phyloP scores from a whole-genome alignment of 225 moss, liverwort and hornwort species.

The Physcomitrium patens region DNA sequence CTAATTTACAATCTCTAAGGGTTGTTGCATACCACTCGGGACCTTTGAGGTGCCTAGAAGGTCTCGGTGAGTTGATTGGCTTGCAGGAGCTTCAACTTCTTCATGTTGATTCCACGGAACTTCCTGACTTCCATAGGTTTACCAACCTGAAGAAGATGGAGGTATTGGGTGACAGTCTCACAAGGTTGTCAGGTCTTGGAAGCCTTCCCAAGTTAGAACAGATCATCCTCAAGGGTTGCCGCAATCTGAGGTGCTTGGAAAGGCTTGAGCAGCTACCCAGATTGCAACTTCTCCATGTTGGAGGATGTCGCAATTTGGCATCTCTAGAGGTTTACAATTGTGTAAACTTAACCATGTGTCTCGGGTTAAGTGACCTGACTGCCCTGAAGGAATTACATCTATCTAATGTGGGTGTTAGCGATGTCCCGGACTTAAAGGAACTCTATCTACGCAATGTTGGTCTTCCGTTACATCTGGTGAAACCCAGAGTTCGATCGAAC shows the following conservation, averaged over 20 bases:
- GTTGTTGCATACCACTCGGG: neutral
- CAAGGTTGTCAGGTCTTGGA: neutral
- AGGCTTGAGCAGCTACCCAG: neutral
- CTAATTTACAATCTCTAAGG: neutral
- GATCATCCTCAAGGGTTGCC: constrained; percentile 4
- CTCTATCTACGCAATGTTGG: neutral
- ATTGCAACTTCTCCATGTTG: constrained; percentile 12
- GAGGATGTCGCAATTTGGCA: neutral
- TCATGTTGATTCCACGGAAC: neutral
- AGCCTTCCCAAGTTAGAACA: neutral
- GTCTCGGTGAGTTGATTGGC: neutral
- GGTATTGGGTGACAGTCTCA: neutral
- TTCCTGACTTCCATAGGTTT: neutral
- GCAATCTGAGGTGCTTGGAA: neutral
- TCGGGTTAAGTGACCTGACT: constrained; percentile 14
- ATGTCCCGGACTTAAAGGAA: neutral
- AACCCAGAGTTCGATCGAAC: neutral
- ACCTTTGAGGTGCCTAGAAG: neutral
- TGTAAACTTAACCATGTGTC: neutral
- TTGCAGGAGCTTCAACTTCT: neutral
- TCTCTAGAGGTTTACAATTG: constrained; percentile 2
- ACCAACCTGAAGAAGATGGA: constrained; percentile 6
- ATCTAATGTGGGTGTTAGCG: neutral
- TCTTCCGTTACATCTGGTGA: neutral
- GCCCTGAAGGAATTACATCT: constrained; percentile 12